These are phyloP conservation scores for Exophiala calicioides DNA, from an alignment of 2,329 filamentous ascomycete species.

Conservation along the genomic window DNA sequence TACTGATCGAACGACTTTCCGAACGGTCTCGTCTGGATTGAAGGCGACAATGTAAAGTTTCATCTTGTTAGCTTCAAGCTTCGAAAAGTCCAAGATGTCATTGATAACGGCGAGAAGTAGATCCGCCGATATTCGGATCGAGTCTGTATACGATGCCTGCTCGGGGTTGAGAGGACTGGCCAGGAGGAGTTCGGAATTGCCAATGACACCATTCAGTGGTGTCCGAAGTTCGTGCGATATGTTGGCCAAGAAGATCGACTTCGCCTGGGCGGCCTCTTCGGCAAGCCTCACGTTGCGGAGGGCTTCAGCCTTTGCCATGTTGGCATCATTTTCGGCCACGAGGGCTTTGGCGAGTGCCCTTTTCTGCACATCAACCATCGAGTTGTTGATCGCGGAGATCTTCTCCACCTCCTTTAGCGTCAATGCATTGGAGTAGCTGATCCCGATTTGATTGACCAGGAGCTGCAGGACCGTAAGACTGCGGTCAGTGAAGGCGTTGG, in stretches of 20 bases:
- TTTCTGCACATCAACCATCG: constrained; percentile 67
- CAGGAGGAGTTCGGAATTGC: constrained; percentile 45
- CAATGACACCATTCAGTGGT: constrained; percentile 46
- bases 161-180: constrained; percentile 44
- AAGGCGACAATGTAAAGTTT: constrained; percentile 78
- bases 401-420: constrained; percentile 63
- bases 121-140: constrained; percentile 44
- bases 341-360: constrained; percentile 62
- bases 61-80: constrained; percentile 57
- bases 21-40: constrained; percentile 68
- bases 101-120: constrained; percentile 49
- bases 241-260: constrained; percentile 49
- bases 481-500: constrained; percentile 65
- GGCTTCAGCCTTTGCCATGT: constrained; percentile 64
- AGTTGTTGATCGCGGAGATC: constrained; percentile 63
- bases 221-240: constrained; percentile 48
- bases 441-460: constrained; percentile 64
- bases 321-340: constrained; percentile 64
- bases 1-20: constrained; percentile 63
- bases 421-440: constrained; percentile 64
- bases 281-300: constrained; percentile 66
- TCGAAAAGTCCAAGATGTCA: constrained; percentile 51
- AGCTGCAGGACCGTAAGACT: constrained; percentile 54
- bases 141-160: constrained; percentile 44
- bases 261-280: constrained; percentile 63